Percentiles rank a stretch among this genome's conserved stretches.
phyloP scores from a whole-genome alignment of 345 rosid species.

The Orychophragmus violaceus region DNA sequence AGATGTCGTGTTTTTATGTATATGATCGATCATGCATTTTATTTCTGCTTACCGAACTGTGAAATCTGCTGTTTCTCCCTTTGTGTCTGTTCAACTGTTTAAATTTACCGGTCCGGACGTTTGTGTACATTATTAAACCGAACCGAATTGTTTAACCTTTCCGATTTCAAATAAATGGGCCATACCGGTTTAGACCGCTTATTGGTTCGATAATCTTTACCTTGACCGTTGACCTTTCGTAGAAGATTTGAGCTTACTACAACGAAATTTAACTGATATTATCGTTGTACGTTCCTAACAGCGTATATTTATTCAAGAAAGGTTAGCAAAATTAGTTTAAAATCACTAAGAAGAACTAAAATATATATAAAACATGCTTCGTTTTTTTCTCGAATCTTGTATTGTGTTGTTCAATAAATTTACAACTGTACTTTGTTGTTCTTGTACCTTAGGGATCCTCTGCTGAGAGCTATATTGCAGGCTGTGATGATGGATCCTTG shows the following conservation, averaged over 20 bases:
- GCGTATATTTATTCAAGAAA: not conserved
- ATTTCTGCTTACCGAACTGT: slow-evolving; percentile 22
- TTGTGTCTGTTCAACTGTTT: slow-evolving; percentile 12
- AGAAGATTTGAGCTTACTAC: not conserved
- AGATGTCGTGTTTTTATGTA: slow-evolving; percentile 7
- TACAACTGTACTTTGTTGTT: not conserved
- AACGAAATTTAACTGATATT: not conserved
- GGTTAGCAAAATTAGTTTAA: not conserved
- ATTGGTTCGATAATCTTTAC: not conserved
- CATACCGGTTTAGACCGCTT: slow-evolving; percentile 1
- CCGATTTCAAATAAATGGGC: slow-evolving; percentile 1
- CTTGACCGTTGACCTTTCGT: not conserved
- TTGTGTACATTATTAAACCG: slow-evolving; percentile 32
- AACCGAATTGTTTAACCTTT: slow-evolving; percentile 19
- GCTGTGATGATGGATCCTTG: not conserved
- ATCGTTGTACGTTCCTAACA: not conserved
- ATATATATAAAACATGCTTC: too few species aligned
- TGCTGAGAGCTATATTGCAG: not conserved
- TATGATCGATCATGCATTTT: slow-evolving; percentile 20
- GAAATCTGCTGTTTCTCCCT: slow-evolving; percentile 8
- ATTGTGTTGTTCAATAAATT: not conserved
- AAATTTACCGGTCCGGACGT: slow-evolving; percentile 14
- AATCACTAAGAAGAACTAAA: not conserved
- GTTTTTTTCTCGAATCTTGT: not conserved
- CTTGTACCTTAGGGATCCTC: not conserved